Base-by-base conservation (phyloP, 139 green algal genomes). In the Closterium sp. region DNA sequence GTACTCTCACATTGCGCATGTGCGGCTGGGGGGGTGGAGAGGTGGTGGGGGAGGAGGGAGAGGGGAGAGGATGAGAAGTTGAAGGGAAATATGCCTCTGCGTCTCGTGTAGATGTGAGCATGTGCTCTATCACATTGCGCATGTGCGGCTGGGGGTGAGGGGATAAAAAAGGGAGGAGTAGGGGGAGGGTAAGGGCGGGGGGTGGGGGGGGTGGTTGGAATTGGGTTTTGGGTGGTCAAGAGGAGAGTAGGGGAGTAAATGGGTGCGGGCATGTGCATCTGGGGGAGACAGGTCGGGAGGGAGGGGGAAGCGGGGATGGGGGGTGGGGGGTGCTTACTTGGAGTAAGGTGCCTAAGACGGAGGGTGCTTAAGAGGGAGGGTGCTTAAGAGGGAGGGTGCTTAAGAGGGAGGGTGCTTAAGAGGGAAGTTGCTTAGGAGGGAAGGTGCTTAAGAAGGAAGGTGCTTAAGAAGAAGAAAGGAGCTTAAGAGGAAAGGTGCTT, bases 121-220 rank as follows among this genome's bases (percentile, higher is more conserved):
- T 99, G 96, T 99, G 99, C 94, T 98, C 96, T 13, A 99, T 97
- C 87, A 99, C 93, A 92, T 97, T 94, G 6, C 91, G 91, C 94
- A 99, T 95, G 90, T 97, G 90, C 28, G 90, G 50, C 92, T 94
- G 91, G 28, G 28, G 85, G 28, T 19, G 29, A 11, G 21, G 85
- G 29, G 1, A 5, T 17, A 70, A 13, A 4, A 4, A 13, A 4
- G 45, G 45, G 2, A 31, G 1, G 11, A 27, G 29, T 4, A 34
- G 28, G 4, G 19, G 4, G 9, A 19, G 9, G 10, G 45, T 2
- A 70, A 13, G 45, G 5, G 3, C 2, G 3, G 3, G 6, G 96
- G 90, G 90, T 97, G 29, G 85, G 85, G 9, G 31, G 19, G 30
- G 85, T 9, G 13, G 29, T 31, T 27, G 13, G 50, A 73, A 62